These are phyloP conservation scores for Ustilago trichophora DNA, from an alignment of 1,284 basidiomycete species.

Conservation along the genomic window DNA sequence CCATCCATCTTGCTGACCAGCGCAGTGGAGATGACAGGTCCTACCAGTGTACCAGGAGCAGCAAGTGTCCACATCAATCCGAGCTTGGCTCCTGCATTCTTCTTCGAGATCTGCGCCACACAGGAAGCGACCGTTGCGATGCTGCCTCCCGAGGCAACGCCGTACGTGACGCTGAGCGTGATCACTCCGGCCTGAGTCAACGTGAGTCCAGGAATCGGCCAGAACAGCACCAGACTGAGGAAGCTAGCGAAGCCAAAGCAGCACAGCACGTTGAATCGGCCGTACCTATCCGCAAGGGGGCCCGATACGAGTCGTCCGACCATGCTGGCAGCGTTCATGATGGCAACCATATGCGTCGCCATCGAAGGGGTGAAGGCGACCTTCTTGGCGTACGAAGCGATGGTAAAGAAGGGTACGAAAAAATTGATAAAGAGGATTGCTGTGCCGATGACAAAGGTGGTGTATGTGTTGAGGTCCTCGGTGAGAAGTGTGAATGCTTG, in stretches of 20 bases:
- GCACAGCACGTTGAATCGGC: constrained; percentile 36
- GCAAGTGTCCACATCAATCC: constrained; percentile 41
- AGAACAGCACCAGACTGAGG: constrained; percentile 27
- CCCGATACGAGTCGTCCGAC: constrained; percentile 34
- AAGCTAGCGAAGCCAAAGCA: constrained; percentile 25
- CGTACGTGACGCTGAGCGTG: constrained; percentile 23
- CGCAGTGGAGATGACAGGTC: constrained; percentile 34
- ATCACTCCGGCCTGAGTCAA: constrained; percentile 37
- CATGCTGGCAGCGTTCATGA: constrained; percentile 44
- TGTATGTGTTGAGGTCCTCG: constrained; percentile 18
- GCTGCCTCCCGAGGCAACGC: constrained; percentile 29
- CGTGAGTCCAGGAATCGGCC: constrained; percentile 39
- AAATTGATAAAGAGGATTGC: constrained; percentile 45
- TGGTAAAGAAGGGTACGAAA: constrained; percentile 47
- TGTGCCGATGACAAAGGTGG: constrained; percentile 32
- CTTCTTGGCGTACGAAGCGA: constrained; percentile 38
- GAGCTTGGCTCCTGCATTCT: constrained; percentile 22
- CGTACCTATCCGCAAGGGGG: constrained; percentile 29
- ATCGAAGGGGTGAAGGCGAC: constrained; percentile 20
- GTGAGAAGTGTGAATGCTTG: constrained; percentile 21
- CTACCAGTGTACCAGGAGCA: constrained; percentile 36
- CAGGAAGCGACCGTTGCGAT: constrained; percentile 38
- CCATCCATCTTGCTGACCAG: constrained; percentile 28
- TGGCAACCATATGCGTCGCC: constrained; percentile 37
- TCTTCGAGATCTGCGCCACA: constrained; percentile 27